phyloP scores from a whole-genome alignment of 2,329 filamentous ascomycete species.

The Sarocladium brachiariae region DNA sequence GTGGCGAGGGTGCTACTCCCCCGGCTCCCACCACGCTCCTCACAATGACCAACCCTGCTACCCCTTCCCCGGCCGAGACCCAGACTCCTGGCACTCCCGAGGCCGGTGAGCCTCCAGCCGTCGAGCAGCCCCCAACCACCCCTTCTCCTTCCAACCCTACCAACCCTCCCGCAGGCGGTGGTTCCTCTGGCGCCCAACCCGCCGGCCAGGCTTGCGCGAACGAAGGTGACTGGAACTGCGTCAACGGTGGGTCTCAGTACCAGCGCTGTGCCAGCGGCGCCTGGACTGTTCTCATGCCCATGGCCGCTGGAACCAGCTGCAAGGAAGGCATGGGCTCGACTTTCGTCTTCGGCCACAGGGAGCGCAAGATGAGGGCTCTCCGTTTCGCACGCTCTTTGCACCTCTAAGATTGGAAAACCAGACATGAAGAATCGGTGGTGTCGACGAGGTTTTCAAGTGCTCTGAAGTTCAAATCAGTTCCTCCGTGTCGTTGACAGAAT shows the following conservation, averaged over 20 bases:
- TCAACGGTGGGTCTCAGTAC: constrained; percentile 43
- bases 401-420: constrained; percentile 7
- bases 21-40: constrained; percentile 8
- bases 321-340: constrained; percentile 19
- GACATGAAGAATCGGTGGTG: not conserved
- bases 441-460: not conserved
- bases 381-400: constrained; percentile 4
- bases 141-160: constrained; percentile 9
- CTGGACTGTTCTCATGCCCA: constrained; percentile 42
- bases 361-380: not conserved
- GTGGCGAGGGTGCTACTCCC: constrained; percentile 15
- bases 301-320: constrained; percentile 51
- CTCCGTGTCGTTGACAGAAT: not conserved
- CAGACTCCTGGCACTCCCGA: constrained; percentile 18
- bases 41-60: constrained; percentile 12
- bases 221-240: constrained; percentile 55
- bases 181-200: constrained; percentile 22
- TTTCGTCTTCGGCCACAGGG: not conserved
- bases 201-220: constrained; percentile 38
- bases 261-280: constrained; percentile 55
- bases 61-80: constrained; percentile 13
- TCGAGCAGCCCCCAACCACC: not conserved
- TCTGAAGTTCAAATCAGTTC: not conserved
- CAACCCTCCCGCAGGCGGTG: constrained; percentile 11
- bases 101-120: constrained; percentile 10